phyloP scores from a whole-genome alignment of 2,329 filamentous ascomycete species.

The Fonsecaea pedrosoi region DNA sequence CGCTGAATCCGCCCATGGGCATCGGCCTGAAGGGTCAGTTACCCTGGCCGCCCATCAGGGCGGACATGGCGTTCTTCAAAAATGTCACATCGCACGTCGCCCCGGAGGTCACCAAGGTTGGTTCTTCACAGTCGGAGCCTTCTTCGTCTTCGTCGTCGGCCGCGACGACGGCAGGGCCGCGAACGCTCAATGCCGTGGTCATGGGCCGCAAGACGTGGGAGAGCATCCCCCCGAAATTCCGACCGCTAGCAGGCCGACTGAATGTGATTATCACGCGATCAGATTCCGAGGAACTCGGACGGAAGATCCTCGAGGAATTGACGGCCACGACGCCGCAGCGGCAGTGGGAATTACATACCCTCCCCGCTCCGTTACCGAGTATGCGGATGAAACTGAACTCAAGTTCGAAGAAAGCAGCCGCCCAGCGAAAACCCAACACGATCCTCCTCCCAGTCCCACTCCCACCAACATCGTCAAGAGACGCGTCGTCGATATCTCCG shows the following conservation, averaged over 20 bases:
- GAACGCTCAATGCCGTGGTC: conserved; percentile 74
- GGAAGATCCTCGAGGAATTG: conserved; percentile 47
- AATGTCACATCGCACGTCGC: conserved; percentile 70
- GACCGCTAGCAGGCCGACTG: conserved; percentile 78
- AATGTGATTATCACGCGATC: conserved; percentile 79
- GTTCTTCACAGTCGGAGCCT: background rate
- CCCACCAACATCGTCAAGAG: conserved; percentile 9
- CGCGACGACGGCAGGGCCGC: conserved; percentile 32
- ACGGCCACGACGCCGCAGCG: conserved; percentile 29
- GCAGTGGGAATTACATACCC: conserved; percentile 19
- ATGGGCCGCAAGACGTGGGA: conserved; percentile 99
- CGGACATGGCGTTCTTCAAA: conserved; percentile 95
- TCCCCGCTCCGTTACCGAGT: background rate
- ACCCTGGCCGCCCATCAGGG: conserved; percentile 86
- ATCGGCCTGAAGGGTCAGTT: conserved; percentile 81
- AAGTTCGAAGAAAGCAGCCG: background rate
- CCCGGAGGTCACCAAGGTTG: background rate
- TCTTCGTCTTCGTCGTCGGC: conserved; percentile 19
- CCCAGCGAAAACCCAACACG: conserved; percentile 5
- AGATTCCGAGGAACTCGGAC: conserved; percentile 42
- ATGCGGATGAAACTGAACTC: background rate
- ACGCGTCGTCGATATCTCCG: conserved; percentile 17
- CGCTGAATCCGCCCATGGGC: conserved; percentile 78
- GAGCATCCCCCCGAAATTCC: conserved; percentile 77
- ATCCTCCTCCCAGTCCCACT: conserved; percentile 15